Conservation (phyloP, 352 stramenopile genomes). For the Globisporangium abappressorium region DNA sequence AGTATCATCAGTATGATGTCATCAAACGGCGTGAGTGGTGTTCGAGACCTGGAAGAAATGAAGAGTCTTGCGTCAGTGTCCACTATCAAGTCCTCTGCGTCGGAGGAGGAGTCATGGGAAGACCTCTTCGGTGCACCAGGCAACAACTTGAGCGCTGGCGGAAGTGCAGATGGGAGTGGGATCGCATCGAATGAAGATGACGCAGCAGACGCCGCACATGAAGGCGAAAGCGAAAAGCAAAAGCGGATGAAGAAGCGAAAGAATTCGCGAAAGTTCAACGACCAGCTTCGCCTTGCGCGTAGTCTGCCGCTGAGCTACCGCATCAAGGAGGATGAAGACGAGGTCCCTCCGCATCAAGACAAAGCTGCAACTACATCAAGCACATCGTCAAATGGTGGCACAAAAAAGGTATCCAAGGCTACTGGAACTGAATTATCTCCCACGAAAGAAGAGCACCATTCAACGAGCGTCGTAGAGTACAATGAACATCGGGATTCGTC, state of each 20-base stretch:
- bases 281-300: slow-evolving; percentile 57
- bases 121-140: slow-evolving; percentile 55
- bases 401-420: neutral
- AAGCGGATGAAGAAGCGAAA: slow-evolving; percentile 59
- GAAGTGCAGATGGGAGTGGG: slow-evolving; percentile 26
- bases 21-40: slow-evolving; percentile 20
- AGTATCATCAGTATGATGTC: slow-evolving; percentile 25
- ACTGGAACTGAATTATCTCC: neutral
- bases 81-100: slow-evolving; percentile 22
- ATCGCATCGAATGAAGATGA: slow-evolving; percentile 18
- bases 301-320: slow-evolving; percentile 50
- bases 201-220: neutral
- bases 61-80: slow-evolving; percentile 58
- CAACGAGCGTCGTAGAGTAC: neutral
- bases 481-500: neutral
- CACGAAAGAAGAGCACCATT: neutral
- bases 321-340: slow-evolving; percentile 41
- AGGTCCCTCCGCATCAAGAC: neutral
- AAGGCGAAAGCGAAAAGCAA: slow-evolving; percentile 27
- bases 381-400: slow-evolving; percentile 4
- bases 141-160: slow-evolving; percentile 15
- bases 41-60: slow-evolving; percentile 61
- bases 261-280: slow-evolving; percentile 68
- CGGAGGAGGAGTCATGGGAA: slow-evolving; percentile 62
- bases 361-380: neutral